phyloP scores from a whole-genome alignment of 2,329 filamentous ascomycete genomes.

The Cladophialophora immunda region DNA sequence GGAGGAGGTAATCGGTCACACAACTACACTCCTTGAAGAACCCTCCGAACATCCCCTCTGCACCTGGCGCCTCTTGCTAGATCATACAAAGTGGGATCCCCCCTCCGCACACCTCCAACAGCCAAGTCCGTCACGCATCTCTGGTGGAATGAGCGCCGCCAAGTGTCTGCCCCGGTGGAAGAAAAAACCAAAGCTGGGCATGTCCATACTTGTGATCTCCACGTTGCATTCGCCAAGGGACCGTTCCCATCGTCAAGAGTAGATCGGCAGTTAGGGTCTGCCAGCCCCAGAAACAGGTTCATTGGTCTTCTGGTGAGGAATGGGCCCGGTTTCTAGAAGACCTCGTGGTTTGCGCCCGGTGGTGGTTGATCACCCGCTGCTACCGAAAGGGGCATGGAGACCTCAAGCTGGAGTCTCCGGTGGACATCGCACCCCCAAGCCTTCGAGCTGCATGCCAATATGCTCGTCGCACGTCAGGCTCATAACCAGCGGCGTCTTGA shows the following conservation, averaged over 20 bases:
- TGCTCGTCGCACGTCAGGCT: conserved; percentile 21
- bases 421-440: not conserved
- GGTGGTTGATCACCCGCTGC: not conserved
- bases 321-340: not conserved
- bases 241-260: not conserved
- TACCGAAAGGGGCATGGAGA: not conserved
- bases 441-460: conserved; percentile 5
- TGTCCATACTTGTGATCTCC: not conserved
- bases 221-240: conserved; percentile 6
- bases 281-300: not conserved
- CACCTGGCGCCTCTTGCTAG: not conserved
- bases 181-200: not conserved
- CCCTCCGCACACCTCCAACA: not conserved
- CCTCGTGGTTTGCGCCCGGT: not conserved
- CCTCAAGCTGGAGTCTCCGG: not conserved
- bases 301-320: conserved; percentile 5
- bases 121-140: not conserved
- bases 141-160: not conserved
- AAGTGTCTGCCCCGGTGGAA: not conserved
- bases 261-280: conserved; percentile 16
- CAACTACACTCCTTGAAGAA: not conserved
- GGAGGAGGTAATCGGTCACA: not conserved
- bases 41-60: not conserved
- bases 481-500: conserved; percentile 1
- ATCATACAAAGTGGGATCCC: not conserved